Evolutionary conservation across 1,139 yeast genomes (phyloP).

Genomic region (Scheffersomyces segobiensis): DNA sequence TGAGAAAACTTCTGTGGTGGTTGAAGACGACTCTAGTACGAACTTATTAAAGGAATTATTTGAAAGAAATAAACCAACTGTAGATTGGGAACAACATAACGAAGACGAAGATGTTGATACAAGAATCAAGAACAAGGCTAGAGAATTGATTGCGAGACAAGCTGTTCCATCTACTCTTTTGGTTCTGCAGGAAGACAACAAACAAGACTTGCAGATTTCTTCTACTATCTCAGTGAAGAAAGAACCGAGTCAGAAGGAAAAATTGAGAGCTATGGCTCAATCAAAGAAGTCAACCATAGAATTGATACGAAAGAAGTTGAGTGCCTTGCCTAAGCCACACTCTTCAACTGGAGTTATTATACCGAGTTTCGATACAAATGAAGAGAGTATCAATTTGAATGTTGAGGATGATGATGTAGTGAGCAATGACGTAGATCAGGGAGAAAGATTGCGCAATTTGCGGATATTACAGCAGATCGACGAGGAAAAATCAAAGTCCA

Average conservation of each 20-base stretch:
- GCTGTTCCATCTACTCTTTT: conserved; percentile 17
- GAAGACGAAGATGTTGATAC: conserved; percentile 14
- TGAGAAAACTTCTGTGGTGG: conserved; percentile 8
- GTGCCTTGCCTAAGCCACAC: conserved; percentile 31
- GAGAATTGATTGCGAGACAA: conserved; percentile 19
- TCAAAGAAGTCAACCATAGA: conserved; percentile 34
- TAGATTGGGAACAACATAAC: conserved; percentile 27
- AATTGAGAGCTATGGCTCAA: conserved; percentile 3
- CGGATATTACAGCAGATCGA: conserved; percentile 28
- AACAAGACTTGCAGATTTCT: not conserved
- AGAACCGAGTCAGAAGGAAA: conserved; percentile 8
- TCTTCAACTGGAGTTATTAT: conserved; percentile 22
- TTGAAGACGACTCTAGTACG: not conserved
- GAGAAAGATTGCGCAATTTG: conserved; percentile 23
- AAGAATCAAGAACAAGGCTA: conserved; percentile 6
- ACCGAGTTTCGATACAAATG: conserved; percentile 26
- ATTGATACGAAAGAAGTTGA: conserved; percentile 18
- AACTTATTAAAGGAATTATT: not conserved
- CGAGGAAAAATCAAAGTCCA: conserved; percentile 27
- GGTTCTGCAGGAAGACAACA: conserved; percentile 1
- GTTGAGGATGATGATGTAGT: conserved; percentile 1
- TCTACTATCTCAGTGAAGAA: conserved; percentile 2
- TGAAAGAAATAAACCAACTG: conserved; percentile 1
- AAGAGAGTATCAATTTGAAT: conserved; percentile 19
- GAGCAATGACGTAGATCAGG: conserved; percentile 14